Evolutionary conservation across 2,329 filamentous ascomycete species (phyloP).

Genomic region (Fusarium euwallaceae): DNA sequence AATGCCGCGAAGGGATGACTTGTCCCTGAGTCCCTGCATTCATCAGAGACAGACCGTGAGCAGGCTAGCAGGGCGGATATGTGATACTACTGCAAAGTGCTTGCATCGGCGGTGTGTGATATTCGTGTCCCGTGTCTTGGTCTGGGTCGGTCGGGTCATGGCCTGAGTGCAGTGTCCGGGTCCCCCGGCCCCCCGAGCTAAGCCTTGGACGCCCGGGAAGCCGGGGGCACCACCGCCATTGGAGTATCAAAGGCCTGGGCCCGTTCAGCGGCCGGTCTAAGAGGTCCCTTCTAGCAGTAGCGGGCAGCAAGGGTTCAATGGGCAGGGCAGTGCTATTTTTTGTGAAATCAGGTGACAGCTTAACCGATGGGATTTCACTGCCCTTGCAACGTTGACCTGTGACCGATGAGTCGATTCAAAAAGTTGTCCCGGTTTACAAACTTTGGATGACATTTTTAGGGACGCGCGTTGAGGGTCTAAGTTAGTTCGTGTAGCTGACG

Average conservation of each 20-base stretch:
- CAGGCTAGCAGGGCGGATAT: neutral
- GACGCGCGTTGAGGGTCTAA: slow-evolving; percentile 23
- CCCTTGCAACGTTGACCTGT: slow-evolving; percentile 23
- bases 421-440: neutral
- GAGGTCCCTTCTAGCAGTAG: slow-evolving; percentile 39
- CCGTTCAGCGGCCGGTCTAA: slow-evolving; percentile 12
- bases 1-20: neutral
- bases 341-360: slow-evolving; percentile 35
- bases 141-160: slow-evolving; percentile 5
- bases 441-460: neutral
- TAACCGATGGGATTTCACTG: slow-evolving; percentile 17
- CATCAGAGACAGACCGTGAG: neutral
- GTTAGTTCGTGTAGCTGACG: slow-evolving; percentile 33
- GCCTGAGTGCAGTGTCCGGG: slow-evolving; percentile 15
- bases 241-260: slow-evolving; percentile 3
- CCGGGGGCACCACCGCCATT: slow-evolving; percentile 15
- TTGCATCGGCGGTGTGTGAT: slow-evolving; percentile 13
- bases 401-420: slow-evolving; percentile 15
- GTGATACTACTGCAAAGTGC: slow-evolving; percentile 10
- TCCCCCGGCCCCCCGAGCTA: slow-evolving; percentile 22
- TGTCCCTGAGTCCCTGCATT: slow-evolving; percentile 6
- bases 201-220: neutral
- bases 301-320: slow-evolving; percentile 11
- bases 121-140: slow-evolving; percentile 1
- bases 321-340: neutral